Conservation (phyloP, 192 early-diverging fungal species). For the Umbelopsis ramanniana region DNA sequence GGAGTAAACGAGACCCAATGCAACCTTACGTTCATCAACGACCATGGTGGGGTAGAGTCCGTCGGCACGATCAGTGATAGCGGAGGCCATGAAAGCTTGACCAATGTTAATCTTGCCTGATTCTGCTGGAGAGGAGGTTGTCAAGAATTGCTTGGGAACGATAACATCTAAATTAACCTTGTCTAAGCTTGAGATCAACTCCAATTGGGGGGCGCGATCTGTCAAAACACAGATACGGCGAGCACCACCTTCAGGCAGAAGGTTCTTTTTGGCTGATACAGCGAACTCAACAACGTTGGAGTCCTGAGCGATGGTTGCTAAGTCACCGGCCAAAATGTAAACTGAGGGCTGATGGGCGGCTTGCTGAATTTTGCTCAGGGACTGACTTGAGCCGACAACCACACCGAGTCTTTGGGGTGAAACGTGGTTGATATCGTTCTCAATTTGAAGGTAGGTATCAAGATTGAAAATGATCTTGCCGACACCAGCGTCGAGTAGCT, state of each 20-base stretch:
- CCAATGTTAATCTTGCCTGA: slow-evolving; percentile 52
- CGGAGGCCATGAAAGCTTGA: slow-evolving; percentile 57
- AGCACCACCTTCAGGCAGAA: slow-evolving; percentile 50
- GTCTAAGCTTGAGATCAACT: slow-evolving; percentile 39
- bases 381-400: slow-evolving; percentile 1
- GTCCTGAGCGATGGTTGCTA: background rate
- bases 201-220: slow-evolving; percentile 21
- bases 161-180: slow-evolving; percentile 39
- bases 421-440: slow-evolving; percentile 39
- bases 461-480: slow-evolving; percentile 49
- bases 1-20: slow-evolving; percentile 94
- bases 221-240: slow-evolving; percentile 41
- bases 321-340: slow-evolving; percentile 18
- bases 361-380: slow-evolving; percentile 6
- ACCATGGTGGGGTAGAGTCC: slow-evolving; percentile 92
- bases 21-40: slow-evolving; percentile 86
- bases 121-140: slow-evolving; percentile 30
- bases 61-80: slow-evolving; percentile 86
- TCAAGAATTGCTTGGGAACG: slow-evolving; percentile 35
- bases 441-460: slow-evolving; percentile 30
- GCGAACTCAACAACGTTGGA: background rate
- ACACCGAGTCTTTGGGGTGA: slow-evolving; percentile 52
- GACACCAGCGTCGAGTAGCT: slow-evolving; percentile 52
- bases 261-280: slow-evolving; percentile 29
- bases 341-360: slow-evolving; percentile 11